These are phyloP conservation scores for Taphrina populina DNA, from an alignment of 1,139 yeast species.

Conservation along the genomic window DNA sequence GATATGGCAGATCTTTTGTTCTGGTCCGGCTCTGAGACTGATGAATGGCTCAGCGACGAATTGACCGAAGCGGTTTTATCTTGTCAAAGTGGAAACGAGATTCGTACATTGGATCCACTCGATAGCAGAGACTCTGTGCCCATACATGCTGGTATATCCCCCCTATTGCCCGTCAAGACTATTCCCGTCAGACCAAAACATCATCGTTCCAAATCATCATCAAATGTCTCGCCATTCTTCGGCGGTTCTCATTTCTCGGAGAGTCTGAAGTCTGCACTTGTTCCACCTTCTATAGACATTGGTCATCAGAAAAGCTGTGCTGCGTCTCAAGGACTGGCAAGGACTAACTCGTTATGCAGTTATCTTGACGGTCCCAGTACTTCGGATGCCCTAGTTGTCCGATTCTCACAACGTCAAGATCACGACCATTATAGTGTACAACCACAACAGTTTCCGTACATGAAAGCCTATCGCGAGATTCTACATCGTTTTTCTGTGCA, in stretches of 20 bases:
- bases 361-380: conserved; percentile 1
- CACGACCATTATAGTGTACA: background rate
- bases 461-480: conserved; percentile 16
- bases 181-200: too few relatives aligned
- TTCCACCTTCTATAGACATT: conserved; percentile 22
- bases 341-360: conserved; percentile 4
- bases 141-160: too few relatives aligned
- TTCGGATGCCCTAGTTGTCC: background rate
- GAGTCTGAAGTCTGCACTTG: conserved; percentile 12
- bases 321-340: conserved; percentile 10
- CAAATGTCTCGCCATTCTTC: conserved; percentile 8
- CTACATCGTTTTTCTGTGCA: conserved; percentile 25
- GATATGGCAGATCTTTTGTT: conserved; percentile 22
- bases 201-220: conserved; percentile 4
- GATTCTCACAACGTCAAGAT: conserved; percentile 1
- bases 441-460: conserved; percentile 23
- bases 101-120: too few relatives aligned
- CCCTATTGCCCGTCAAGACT: too few relatives aligned
- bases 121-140: too few relatives aligned
- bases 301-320: too few relatives aligned
- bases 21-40: conserved; percentile 24
- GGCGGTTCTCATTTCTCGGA: background rate
- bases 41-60: conserved; percentile 22
- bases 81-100: background rate
- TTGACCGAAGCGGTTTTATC: conserved; percentile 12